Evolutionary conservation across 768 basidiomycete species (phyloP).

Genomic region (Zangia roseola): DNA sequence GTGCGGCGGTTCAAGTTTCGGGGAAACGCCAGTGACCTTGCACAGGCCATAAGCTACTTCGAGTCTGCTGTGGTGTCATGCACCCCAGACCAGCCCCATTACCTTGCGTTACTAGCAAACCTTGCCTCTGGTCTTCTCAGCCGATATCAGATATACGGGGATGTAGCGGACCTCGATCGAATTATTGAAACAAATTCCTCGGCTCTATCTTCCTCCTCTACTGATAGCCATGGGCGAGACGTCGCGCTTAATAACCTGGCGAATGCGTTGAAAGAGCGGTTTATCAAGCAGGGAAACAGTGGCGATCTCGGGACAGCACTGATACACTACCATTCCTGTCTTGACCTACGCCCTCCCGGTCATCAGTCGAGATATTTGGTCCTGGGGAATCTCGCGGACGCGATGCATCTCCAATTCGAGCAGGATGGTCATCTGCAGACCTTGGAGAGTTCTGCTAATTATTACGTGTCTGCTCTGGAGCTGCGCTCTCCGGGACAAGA

Average conservation of each 20-base stretch:
- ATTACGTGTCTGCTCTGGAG: constrained; percentile 15
- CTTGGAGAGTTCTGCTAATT: constrained; percentile 17
- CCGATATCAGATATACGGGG: constrained; percentile 17
- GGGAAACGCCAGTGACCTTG: constrained; percentile 20
- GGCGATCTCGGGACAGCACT: constrained; percentile 20
- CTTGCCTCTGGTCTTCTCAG: constrained; percentile 19
- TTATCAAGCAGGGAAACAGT: constrained; percentile 8
- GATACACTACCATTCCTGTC: constrained; percentile 11
- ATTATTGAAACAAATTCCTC: constrained; percentile 13
- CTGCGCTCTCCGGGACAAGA: constrained; percentile 14
- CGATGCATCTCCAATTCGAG: constrained; percentile 24
- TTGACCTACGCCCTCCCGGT: constrained; percentile 22
- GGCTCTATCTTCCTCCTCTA: constrained; percentile 5
- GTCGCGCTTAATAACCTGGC: constrained; percentile 23
- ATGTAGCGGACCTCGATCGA: constrained; percentile 17
- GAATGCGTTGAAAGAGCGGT: constrained; percentile 18
- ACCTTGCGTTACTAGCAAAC: constrained; percentile 16
- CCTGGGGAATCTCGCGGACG: constrained; percentile 22
- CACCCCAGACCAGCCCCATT: constrained; percentile 11
- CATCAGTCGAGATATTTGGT: constrained; percentile 9
- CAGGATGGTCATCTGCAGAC: constrained; percentile 21
- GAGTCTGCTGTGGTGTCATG: constrained; percentile 12
- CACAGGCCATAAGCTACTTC: constrained; percentile 16
- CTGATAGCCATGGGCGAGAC: constrained; percentile 14
- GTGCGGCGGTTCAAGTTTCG: constrained; percentile 20